phyloP scores from a whole-genome alignment of 2,329 filamentous ascomycete genomes.

The Apiospora koreana region DNA sequence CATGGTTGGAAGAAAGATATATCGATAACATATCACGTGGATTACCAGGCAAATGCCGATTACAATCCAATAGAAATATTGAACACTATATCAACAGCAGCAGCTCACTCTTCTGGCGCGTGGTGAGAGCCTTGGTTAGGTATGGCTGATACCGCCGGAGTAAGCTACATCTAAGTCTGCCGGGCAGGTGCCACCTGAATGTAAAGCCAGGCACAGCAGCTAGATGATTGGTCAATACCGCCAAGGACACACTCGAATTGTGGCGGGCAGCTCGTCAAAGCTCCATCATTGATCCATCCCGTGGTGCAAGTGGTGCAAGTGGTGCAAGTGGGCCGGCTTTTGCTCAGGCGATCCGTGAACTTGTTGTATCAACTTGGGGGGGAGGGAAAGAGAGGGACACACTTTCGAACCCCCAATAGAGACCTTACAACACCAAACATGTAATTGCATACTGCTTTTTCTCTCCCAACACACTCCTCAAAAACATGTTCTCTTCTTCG shows the following conservation, averaged over 20 bases:
- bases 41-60: not conserved
- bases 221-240: not conserved
- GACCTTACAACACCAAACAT: conserved; percentile 23
- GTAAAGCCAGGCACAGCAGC: not conserved
- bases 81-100: not conserved
- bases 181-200: not conserved
- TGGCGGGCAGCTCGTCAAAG: conserved; percentile 6
- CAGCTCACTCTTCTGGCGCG: not conserved
- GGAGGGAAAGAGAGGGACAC: not conserved
- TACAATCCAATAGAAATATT: not conserved
- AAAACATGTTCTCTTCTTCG: conserved; percentile 65
- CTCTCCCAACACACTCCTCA: conserved; percentile 26
- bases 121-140: no score
- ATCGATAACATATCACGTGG: not conserved
- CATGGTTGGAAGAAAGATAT: no score
- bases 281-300: conserved; percentile 8
- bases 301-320: not conserved
- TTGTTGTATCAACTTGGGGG: not conserved
- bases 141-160: not conserved
- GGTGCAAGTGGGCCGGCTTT: not conserved
- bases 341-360: conserved; percentile 7
- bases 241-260: not conserved
- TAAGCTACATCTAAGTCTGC: not conserved
- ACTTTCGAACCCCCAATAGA: conserved; percentile 12
- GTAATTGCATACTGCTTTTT: conserved; percentile 23